These are phyloP conservation scores for Gillenia trifoliata DNA, from an alignment of 306 rosid genomes.

Conservation along the genomic window DNA sequence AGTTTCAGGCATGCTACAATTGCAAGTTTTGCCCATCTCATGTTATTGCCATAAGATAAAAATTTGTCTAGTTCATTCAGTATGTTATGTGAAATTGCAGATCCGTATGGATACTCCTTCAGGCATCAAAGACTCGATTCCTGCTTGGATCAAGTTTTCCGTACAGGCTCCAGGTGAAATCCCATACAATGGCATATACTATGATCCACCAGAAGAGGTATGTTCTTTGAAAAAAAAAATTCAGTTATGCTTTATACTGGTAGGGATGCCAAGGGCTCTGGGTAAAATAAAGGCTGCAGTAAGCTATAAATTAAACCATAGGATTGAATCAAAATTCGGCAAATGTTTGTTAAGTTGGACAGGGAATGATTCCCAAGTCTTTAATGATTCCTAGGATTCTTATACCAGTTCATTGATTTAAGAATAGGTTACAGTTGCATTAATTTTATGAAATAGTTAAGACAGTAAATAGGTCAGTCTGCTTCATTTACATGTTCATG, in stretches of 20 bases:
- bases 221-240: conserved; percentile 8
- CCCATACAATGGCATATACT: conserved; percentile 82
- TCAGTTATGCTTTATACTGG: not conserved
- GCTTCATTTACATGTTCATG: not conserved
- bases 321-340: conserved; percentile 2
- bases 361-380: not conserved
- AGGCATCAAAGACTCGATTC: conserved; percentile 91
- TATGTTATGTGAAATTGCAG: conserved; percentile 34
- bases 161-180: conserved; percentile 97
- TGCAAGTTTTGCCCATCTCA: not conserved
- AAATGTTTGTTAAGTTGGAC: conserved; percentile 2
- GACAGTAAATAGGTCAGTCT: not conserved
- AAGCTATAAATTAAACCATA: not conserved
- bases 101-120: conserved; percentile 93
- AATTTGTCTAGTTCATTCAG: not conserved
- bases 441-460: conserved; percentile 10
- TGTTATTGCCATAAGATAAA: not conserved
- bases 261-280: conserved; percentile 2
- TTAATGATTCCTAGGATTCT: not conserved
- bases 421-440: not conserved
- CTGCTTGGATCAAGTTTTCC: conserved; percentile 97
- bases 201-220: conserved; percentile 99
- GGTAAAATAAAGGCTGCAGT: conserved; percentile 15
- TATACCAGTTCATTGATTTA: not conserved
- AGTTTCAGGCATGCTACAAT: not conserved